Evolutionary conservation across 371 early-diverging fungal genomes (phyloP).

Genomic region (Rhizopus sp.): DNA sequence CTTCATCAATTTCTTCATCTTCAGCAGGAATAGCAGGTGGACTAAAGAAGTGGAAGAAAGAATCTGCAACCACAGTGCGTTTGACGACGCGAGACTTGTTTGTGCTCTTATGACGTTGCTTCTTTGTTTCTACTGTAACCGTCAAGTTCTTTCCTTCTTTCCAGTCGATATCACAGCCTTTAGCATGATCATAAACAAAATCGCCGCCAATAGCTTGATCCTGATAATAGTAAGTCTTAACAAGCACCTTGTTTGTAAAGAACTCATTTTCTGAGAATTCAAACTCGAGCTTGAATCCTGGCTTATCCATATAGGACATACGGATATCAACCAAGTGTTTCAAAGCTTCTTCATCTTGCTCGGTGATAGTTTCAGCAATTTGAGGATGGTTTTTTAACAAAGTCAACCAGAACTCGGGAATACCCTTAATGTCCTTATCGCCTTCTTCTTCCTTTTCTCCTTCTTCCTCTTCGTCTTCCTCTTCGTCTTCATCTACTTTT

Average conservation of each 20-base stretch:
- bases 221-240: conserved; percentile 91
- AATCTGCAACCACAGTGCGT: conserved; percentile 88
- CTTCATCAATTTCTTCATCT: conserved; percentile 72
- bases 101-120: conserved; percentile 97
- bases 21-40: conserved; percentile 78
- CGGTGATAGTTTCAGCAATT: conserved; percentile 82
- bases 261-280: conserved; percentile 84
- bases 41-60: conserved; percentile 95
- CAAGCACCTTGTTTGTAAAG: conserved; percentile 84
- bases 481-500: conserved; percentile 57
- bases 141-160: conserved; percentile 94
- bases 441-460: conserved; percentile 29
- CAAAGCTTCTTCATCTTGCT: conserved; percentile 85
- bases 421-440: conserved; percentile 53
- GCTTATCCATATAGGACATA: conserved; percentile 78
- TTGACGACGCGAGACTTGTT: conserved; percentile 97
- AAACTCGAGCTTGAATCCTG: conserved; percentile 94
- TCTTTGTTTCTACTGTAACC: conserved; percentile 90
- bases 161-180: conserved; percentile 91
- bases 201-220: conserved; percentile 73
- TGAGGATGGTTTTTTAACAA: conserved; percentile 83
- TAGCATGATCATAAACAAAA: conserved; percentile 88
- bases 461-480: conserved; percentile 53
- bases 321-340: conserved; percentile 85
- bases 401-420: conserved; percentile 95